phyloP scores from a whole-genome alignment of 495 filamentous ascomycete genomes.

The Jackrogersella minutella region DNA sequence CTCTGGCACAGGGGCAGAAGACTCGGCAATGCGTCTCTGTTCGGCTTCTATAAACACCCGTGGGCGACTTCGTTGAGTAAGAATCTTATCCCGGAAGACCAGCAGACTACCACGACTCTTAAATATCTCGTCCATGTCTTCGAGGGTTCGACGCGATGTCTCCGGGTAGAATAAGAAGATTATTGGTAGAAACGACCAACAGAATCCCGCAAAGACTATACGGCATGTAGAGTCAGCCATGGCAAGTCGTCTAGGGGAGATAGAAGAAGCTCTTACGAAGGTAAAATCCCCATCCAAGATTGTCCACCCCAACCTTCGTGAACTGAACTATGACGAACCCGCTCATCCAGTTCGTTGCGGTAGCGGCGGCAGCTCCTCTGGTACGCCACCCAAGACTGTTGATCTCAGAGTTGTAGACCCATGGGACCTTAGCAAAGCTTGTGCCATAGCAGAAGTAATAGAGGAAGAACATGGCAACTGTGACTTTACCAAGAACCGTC shows the following conservation, averaged over 20 bases:
- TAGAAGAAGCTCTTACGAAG: constrained; percentile 29
- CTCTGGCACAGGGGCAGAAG: not conserved
- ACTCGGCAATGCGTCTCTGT: constrained; percentile 19
- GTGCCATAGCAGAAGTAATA: constrained; percentile 50
- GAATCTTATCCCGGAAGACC: constrained; percentile 37
- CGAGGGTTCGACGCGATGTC: constrained; percentile 47
- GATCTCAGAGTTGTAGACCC: constrained; percentile 54
- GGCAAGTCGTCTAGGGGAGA: not conserved
- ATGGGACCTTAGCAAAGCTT: constrained; percentile 48
- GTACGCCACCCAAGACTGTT: constrained; percentile 52
- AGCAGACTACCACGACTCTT: constrained; percentile 13
- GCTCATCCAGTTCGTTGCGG: constrained; percentile 51
- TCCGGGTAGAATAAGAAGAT: constrained; percentile 50
- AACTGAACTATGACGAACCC: constrained; percentile 50
- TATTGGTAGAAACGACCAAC: constrained; percentile 45
- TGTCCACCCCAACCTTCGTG: constrained; percentile 46
- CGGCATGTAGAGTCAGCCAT: not conserved
- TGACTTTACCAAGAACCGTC: constrained; percentile 30
- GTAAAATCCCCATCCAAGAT: constrained; percentile 50
- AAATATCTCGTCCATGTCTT: constrained; percentile 52
- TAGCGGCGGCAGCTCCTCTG: constrained; percentile 48
- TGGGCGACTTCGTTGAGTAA: constrained; percentile 42
- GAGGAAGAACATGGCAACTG: constrained; percentile 49
- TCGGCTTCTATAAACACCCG: constrained; percentile 41
- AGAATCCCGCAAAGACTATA: constrained; percentile 46